Evolutionary conservation across 2,329 filamentous ascomycete species (phyloP).

Genomic region (Juglanconis oblonga): DNA sequence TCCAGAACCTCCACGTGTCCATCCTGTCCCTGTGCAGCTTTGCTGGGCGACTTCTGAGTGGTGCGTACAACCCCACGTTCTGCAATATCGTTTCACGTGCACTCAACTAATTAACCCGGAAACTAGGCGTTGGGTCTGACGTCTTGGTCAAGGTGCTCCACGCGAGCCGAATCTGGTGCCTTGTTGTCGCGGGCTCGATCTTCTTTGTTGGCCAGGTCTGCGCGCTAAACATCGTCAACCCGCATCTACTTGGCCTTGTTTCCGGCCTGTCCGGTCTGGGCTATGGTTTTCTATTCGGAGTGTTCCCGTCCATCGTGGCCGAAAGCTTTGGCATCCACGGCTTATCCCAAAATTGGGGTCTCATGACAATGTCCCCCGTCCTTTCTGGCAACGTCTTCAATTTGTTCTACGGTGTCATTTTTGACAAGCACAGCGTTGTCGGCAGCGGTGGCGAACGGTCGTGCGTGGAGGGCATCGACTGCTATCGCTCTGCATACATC

Average conservation of each 20-base stretch:
- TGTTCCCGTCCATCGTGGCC: slow-evolving; percentile 84
- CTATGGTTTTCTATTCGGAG: slow-evolving; percentile 92
- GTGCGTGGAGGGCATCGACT: slow-evolving; percentile 74
- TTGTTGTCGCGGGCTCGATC: slow-evolving; percentile 72
- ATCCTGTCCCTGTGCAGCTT: slow-evolving; percentile 91
- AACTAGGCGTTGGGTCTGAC: slow-evolving; percentile 79
- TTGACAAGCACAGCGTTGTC: slow-evolving; percentile 74
- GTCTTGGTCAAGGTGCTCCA: slow-evolving; percentile 78
- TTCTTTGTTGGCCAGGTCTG: slow-evolving; percentile 78
- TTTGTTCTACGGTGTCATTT: slow-evolving; percentile 80
- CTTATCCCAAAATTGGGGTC: slow-evolving; percentile 92
- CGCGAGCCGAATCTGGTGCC: slow-evolving; percentile 86
- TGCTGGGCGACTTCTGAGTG: slow-evolving; percentile 72
- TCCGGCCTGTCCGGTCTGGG: slow-evolving; percentile 82
- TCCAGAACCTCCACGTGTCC: slow-evolving; percentile 89
- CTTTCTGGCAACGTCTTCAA: slow-evolving; percentile 91
- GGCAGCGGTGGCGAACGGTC: slow-evolving; percentile 66
- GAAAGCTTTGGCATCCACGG: slow-evolving; percentile 90
- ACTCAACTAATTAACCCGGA: slow-evolving; percentile 20
- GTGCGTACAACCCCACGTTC: slow-evolving; percentile 40
- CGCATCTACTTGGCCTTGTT: slow-evolving; percentile 71
- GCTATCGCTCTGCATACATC: slow-evolving; percentile 78
- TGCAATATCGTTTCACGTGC: not conserved
- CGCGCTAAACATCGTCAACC: slow-evolving; percentile 73
- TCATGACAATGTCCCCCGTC: slow-evolving; percentile 87